Evolutionary conservation across 1,284 basidiomycete genomes (phyloP).

Genomic region (Waitea zeae): DNA sequence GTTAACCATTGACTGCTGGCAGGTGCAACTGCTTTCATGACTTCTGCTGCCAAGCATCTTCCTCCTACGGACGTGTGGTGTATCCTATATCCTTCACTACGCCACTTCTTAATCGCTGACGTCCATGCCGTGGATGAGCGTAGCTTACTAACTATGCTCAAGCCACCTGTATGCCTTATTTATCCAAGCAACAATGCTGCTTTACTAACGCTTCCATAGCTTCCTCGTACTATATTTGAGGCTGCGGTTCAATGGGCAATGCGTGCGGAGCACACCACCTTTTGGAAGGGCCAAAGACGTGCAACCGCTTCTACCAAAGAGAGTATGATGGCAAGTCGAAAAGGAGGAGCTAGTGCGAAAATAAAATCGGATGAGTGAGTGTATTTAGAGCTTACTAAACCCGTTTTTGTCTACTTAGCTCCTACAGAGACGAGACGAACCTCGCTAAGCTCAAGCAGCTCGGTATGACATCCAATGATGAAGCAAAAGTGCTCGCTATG

Average conservation of each 20-base stretch:
- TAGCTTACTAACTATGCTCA: slow-evolving; percentile 58
- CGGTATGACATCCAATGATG: slow-evolving; percentile 68
- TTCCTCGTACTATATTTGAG: slow-evolving; percentile 69
- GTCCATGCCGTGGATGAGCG: slow-evolving; percentile 63
- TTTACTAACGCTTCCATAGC: slow-evolving; percentile 19
- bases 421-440: slow-evolving; percentile 56
- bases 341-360: slow-evolving; percentile 24
- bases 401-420: slow-evolving; percentile 3
- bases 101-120: slow-evolving; percentile 77
- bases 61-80: slow-evolving; percentile 88
- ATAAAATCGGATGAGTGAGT: slow-evolving; percentile 62
- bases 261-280: slow-evolving; percentile 54
- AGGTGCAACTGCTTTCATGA: slow-evolving; percentile 81
- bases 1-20: slow-evolving; percentile 1
- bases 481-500: slow-evolving; percentile 71
- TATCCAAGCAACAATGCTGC: background rate
- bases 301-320: slow-evolving; percentile 44
- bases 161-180: slow-evolving; percentile 46
- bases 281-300: slow-evolving; percentile 50
- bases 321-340: slow-evolving; percentile 44
- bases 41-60: slow-evolving; percentile 65
- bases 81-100: slow-evolving; percentile 82
- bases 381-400: background rate
- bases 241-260: slow-evolving; percentile 82
- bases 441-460: slow-evolving; percentile 60